Base-by-base conservation (phyloP, 805 yeast genomes). In the Lipomyces yamanashiensis region DNA sequence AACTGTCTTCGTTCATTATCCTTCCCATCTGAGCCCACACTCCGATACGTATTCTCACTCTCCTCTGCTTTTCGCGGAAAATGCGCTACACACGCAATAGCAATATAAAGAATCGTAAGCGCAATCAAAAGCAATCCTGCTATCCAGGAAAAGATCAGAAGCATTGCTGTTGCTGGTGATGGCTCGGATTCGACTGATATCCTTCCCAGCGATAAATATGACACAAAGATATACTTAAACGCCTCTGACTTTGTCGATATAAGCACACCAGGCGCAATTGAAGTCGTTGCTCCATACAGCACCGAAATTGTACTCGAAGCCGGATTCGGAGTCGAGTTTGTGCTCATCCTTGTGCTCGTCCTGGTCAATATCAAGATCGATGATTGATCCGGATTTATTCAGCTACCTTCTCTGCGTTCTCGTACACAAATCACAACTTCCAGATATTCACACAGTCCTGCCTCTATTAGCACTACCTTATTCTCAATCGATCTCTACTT, bases 41-140 rank as follows among this genome's bases (percentile, higher is more conserved):
- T 54, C 33, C n/a, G 15, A 45, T 66, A 66, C n/a, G 43, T 19
- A 15, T 59, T 47, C 44, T 66, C 69, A 8, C 58, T 54, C 34
- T 43, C 33, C n/a, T 66, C 55, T 17, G 61, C 61, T 15, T 6
- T 36, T n/a, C 69, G 64, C 8, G 69, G 69, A 17, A 66, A 62
- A 19, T 59, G 69, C 7, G 69, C 69, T 50, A 63, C 51, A 17
- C 48, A 9, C 8, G 45, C 41, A 19, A 63, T 39, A 9, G 37
- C 41, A 19, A 50, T 33, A 49, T 59, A 59, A 17, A 62, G 23
- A n/a, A 41, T 23, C 10, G 33, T 43, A 5, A 54, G 39, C 7
- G 19, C 39, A 19, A 37, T 21, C 23, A 44, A 23, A 17, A 40
- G 23, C 15, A 56, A 2, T 7, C 23, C 53, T 10, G 47, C 41